phyloP scores from a whole-genome alignment of 352 stramenopile genomes.

The Globisporangium okanoganense region DNA sequence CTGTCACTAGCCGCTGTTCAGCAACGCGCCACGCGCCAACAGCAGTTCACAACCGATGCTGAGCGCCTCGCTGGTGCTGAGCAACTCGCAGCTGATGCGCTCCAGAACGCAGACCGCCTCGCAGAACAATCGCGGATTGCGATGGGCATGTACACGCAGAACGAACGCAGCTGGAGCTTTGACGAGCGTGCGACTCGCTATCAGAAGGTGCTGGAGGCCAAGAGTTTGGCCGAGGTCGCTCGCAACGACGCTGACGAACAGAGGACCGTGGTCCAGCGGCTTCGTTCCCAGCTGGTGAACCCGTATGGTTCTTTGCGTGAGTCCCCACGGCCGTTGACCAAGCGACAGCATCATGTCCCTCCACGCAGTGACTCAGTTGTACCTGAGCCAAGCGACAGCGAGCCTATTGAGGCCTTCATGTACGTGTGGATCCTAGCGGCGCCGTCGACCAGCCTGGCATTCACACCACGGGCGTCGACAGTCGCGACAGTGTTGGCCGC shows the following conservation, averaged over 20 bases:
- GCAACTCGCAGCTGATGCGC: slow-evolving; percentile 17
- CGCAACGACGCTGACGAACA: slow-evolving; percentile 41
- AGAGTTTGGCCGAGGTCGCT: slow-evolving; percentile 40
- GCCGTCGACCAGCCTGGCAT: slow-evolving; percentile 32
- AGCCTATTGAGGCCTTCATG: slow-evolving; percentile 16
- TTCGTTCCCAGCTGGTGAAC: slow-evolving; percentile 34
- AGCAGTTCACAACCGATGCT: slow-evolving; percentile 29
- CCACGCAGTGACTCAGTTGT: background rate
- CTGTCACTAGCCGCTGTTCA: slow-evolving; percentile 37
- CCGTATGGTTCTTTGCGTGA: slow-evolving; percentile 32
- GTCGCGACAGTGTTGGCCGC: slow-evolving; percentile 19
- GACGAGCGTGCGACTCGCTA: slow-evolving; percentile 54
- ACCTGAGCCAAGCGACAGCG: background rate
- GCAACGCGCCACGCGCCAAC: slow-evolving; percentile 22
- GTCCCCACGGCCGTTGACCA: background rate
- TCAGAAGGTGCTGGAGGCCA: slow-evolving; percentile 47
- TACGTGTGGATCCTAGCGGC: slow-evolving; percentile 55
- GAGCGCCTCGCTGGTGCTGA: slow-evolving; percentile 27
- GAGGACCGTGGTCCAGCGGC: slow-evolving; percentile 18
- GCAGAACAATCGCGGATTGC: slow-evolving; percentile 55
- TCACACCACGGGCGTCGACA: slow-evolving; percentile 46
- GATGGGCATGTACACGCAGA: slow-evolving; percentile 54
- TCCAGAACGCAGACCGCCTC: slow-evolving; percentile 45
- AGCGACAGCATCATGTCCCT: slow-evolving; percentile 6
- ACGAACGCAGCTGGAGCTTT: slow-evolving; percentile 57